Conservation (phyloP, 768 basidiomycete species). For the Russula brevipes region DNA sequence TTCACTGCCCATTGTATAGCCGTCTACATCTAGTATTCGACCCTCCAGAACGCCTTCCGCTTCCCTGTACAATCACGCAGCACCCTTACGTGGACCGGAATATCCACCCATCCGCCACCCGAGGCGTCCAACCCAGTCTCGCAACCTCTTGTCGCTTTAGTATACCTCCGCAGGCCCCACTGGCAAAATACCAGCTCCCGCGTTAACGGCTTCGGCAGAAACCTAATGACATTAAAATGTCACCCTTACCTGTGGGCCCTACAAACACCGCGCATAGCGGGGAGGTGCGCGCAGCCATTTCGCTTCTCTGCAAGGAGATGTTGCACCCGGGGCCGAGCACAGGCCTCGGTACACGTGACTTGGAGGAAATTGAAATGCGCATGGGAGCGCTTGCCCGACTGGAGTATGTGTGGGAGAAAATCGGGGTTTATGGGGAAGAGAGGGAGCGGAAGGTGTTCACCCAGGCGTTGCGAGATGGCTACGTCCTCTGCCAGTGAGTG, state of each 20-base stretch:
- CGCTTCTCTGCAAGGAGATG: slow-evolving; percentile 63
- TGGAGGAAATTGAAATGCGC: slow-evolving; percentile 71
- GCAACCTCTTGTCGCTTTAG: too few species aligned
- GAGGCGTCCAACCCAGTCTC: too few species aligned
- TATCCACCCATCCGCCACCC: too few species aligned
- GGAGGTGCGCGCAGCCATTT: slow-evolving; percentile 57
- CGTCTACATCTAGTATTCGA: too few species aligned
- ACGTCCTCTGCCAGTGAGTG: slow-evolving; percentile 85
- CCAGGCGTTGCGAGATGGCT: slow-evolving; percentile 77
- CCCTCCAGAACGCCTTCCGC: too few species aligned
- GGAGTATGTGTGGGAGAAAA: slow-evolving; percentile 73
- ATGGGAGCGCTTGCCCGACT: slow-evolving; percentile 54
- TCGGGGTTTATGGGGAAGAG: slow-evolving; percentile 57
- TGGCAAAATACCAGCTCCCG: too few species aligned
- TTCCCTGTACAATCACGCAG: too few species aligned
- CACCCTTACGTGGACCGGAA: too few species aligned
- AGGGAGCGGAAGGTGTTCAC: slow-evolving; percentile 65
- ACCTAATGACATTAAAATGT: too few species aligned
- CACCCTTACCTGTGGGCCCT: slow-evolving; percentile 19
- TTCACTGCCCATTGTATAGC: too few species aligned
- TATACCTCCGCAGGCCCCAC: too few species aligned
- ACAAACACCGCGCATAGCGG: slow-evolving; percentile 58
- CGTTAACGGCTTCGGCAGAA: too few species aligned
- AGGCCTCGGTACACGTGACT: slow-evolving; percentile 49
- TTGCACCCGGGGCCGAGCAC: slow-evolving; percentile 41